Conservation (phyloP, 2,329 filamentous ascomycete genomes). For the Elsinoe ampelina region DNA sequence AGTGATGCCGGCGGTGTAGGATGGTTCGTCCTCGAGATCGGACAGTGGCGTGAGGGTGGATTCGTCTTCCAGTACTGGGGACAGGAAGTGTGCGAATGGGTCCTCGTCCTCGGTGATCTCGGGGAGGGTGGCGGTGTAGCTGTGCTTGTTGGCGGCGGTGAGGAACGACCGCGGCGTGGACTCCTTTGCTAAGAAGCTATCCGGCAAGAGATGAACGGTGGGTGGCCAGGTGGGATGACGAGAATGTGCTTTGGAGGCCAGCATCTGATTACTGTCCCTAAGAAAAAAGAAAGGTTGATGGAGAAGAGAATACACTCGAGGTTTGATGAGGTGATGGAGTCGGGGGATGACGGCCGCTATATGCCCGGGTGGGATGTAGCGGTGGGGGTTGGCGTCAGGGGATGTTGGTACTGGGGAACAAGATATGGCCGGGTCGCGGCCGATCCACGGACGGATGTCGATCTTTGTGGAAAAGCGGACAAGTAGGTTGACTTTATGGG, state of each 20-base stretch:
- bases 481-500: constrained; percentile 7
- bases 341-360: constrained; percentile 9
- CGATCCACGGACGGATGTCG: background rate
- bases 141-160: background rate
- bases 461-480: constrained; percentile 7
- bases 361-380: constrained; percentile 7
- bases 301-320: constrained; percentile 8
- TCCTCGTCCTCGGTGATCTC: constrained; percentile 33
- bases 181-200: constrained; percentile 13
- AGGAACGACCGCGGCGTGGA: constrained; percentile 3
- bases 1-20: constrained; percentile 32
- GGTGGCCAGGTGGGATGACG: constrained; percentile 18
- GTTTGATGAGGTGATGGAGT: background rate
- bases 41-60: constrained; percentile 24
- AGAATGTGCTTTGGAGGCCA: constrained; percentile 14
- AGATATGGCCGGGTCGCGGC: background rate
- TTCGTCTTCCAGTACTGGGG: constrained; percentile 33
- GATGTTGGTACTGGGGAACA: constrained; percentile 12
- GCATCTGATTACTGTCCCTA: constrained; percentile 14
- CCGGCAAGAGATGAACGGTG: constrained; percentile 14
- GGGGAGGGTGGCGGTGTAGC: constrained; percentile 21
- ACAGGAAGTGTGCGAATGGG: constrained; percentile 35
- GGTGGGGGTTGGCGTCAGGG: background rate
- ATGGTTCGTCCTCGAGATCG: constrained; percentile 20
- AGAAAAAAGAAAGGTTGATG: background rate